Conservation (phyloP, 768 basidiomycete genomes). For the Boletus pseudo-olivaceus region DNA sequence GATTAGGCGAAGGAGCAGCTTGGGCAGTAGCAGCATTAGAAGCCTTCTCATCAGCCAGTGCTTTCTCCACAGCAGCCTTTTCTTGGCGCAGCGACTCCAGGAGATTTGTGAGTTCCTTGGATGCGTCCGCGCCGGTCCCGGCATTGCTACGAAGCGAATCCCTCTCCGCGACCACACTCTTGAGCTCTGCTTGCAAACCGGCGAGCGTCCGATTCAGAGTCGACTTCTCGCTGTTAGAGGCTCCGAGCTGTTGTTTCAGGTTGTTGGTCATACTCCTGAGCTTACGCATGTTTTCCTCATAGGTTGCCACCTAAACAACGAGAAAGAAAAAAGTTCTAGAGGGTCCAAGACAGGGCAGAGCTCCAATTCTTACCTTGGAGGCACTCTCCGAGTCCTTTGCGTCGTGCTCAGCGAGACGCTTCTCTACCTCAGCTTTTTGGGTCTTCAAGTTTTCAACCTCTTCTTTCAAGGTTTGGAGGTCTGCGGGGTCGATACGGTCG, state of each 20-base stretch:
- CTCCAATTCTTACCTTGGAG: slow-evolving; percentile 28
- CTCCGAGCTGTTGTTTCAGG: slow-evolving; percentile 24
- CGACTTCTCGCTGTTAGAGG: slow-evolving; percentile 28
- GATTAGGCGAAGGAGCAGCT: slow-evolving; percentile 17
- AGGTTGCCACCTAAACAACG: slow-evolving; percentile 34
- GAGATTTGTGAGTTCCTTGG: slow-evolving; percentile 33
- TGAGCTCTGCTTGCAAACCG: slow-evolving; percentile 26
- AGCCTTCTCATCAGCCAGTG: slow-evolving; percentile 37
- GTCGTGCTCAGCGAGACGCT: slow-evolving; percentile 28
- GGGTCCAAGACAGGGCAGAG: not conserved
- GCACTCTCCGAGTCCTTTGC: slow-evolving; percentile 29
- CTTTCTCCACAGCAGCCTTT: slow-evolving; percentile 37
- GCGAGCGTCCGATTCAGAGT: slow-evolving; percentile 27
- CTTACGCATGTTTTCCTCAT: slow-evolving; percentile 43
- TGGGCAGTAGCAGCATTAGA: slow-evolving; percentile 18
- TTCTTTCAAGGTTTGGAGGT: slow-evolving; percentile 74
- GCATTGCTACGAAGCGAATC: slow-evolving; percentile 23
- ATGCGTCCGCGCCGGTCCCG: slow-evolving; percentile 13
- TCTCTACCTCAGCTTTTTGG: slow-evolving; percentile 37
- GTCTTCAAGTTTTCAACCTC: slow-evolving; percentile 57
- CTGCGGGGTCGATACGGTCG: slow-evolving; percentile 84
- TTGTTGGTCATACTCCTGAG: slow-evolving; percentile 29
- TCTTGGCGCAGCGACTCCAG: slow-evolving; percentile 36
- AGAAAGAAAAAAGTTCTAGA: not conserved
- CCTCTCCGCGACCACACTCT: slow-evolving; percentile 27